A percentile compares a stretch with the other conserved stretches of the same genome.
phyloP scores from a whole-genome alignment of 805 yeast genomes.

The Candida ipomoeae region DNA sequence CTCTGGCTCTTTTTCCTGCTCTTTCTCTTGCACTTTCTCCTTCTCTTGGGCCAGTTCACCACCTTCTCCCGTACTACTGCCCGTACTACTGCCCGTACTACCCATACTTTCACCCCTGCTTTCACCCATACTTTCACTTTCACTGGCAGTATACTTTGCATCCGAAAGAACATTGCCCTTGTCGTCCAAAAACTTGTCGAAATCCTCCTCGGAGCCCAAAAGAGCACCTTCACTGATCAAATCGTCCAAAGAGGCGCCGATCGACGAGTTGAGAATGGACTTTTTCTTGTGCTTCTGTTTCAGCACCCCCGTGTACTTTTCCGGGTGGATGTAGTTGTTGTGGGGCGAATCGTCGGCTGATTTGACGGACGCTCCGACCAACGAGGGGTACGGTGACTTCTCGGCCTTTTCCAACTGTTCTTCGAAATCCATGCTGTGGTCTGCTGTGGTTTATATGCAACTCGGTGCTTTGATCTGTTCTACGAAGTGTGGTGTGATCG shows the following conservation, averaged over 20 bases:
- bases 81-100: too few relatives aligned
- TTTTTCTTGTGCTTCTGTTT: conserved; percentile 16
- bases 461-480: too few relatives aligned
- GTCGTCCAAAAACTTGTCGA: conserved; percentile 49
- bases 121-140: background rate
- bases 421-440: conserved; percentile 16
- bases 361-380: conserved; percentile 50
- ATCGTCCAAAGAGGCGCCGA: conserved; percentile 54
- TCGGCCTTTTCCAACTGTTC: conserved; percentile 50
- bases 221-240: conserved; percentile 45
- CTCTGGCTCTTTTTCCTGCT: too few relatives aligned
- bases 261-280: conserved; percentile 21
- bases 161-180: conserved; percentile 51
- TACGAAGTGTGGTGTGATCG: background rate
- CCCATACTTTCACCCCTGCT: background rate
- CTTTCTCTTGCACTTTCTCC: too few relatives aligned
- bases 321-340: conserved; percentile 44
- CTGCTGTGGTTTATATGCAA: background rate
- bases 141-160: conserved; percentile 25
- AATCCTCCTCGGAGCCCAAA: conserved; percentile 48
- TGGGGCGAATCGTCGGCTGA: conserved; percentile 45
- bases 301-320: conserved; percentile 30
- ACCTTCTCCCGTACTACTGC: too few relatives aligned
- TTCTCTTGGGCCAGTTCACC: too few relatives aligned
- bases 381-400: conserved; percentile 44